Conservation (phyloP, 805 yeast genomes). For the Wickerhamiella galacta region DNA sequence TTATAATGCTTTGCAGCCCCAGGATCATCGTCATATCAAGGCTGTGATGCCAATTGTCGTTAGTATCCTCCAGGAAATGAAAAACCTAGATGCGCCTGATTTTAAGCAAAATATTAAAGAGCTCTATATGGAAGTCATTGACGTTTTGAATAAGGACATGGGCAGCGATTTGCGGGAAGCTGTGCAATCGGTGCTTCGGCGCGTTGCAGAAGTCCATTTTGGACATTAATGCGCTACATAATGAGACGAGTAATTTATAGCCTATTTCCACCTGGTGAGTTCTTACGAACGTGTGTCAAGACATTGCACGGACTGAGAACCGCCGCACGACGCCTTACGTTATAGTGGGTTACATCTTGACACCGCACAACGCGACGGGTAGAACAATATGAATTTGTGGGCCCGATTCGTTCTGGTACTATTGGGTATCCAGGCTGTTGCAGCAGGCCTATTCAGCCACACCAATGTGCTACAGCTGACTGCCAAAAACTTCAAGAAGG, state of each 20-base stretch:
- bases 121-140: conserved; percentile 14
- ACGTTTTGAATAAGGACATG: conserved; percentile 22
- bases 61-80: conserved; percentile 69
- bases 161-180: conserved; percentile 21
- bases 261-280: too few relatives aligned
- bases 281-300: too few relatives aligned
- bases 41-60: conserved; percentile 90
- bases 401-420: too few relatives aligned
- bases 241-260: too few relatives aligned
- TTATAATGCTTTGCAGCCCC: conserved; percentile 47
- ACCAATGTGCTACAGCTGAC: conserved; percentile 12
- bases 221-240: neutral
- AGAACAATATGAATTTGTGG: too few relatives aligned
- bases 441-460: conserved; percentile 5
- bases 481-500: conserved; percentile 38
- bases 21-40: conserved; percentile 58
- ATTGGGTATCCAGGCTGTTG: too few relatives aligned
- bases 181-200: conserved; percentile 21
- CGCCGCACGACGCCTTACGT: too few relatives aligned
- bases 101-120: conserved; percentile 24
- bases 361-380: too few relatives aligned
- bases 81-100: conserved; percentile 58
- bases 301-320: too few relatives aligned
- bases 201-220: conserved; percentile 33
- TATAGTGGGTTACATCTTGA: neutral